Evolutionary conservation across 73 alveolate genomes (phyloP).

Genomic region (Tetrahymena malaccensis): DNA sequence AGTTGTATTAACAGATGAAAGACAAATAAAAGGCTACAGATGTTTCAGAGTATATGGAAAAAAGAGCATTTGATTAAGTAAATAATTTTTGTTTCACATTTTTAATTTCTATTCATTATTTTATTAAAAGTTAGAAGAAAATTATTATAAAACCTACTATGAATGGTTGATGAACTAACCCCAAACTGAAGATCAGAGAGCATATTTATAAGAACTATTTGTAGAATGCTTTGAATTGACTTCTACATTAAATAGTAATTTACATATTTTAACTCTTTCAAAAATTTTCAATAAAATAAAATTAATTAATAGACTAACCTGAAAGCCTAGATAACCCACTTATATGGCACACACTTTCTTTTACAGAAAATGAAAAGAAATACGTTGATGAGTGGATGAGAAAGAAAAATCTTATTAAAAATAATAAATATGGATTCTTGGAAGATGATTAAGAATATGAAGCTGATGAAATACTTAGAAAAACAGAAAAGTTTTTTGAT

Average conservation of each 20-base stretch:
- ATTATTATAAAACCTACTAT: neutral
- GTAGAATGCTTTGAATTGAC: neutral
- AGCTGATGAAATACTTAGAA: neutral
- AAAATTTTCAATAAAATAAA: too few relatives aligned
- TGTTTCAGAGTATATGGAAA: neutral
- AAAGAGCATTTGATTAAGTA: neutral
- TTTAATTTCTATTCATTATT: neutral
- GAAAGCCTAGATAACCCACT: neutral
- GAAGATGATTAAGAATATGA: neutral
- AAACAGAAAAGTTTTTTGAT: neutral
- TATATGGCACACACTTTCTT: neutral
- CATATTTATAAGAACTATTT: neutral
- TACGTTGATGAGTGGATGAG: neutral
- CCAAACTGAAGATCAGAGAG: neutral
- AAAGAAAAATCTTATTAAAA: neutral
- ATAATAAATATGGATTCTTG: neutral
- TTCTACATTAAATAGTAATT: neutral
- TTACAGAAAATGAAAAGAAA: neutral
- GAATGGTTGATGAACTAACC: neutral
- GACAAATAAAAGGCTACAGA: neutral
- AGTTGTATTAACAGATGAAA: neutral
- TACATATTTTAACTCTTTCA: neutral
- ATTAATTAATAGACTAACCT: neutral
- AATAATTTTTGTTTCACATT: neutral
- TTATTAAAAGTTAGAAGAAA: neutral